phyloP scores from a whole-genome alignment of 169 alveolate species.

The Plasmodium reichenowi region DNA sequence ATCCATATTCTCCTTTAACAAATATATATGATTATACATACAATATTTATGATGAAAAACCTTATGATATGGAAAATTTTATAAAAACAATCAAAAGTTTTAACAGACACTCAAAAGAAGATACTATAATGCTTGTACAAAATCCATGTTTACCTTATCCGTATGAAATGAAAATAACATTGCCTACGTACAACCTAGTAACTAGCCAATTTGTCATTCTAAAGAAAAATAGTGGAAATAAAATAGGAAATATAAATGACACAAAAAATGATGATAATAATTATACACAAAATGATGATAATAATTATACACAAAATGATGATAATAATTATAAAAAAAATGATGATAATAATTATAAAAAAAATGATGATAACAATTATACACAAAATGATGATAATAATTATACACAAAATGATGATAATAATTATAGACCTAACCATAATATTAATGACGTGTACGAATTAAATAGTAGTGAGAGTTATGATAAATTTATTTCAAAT shows the following conservation, averaged over 20 bases:
- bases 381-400: not conserved
- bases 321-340: not conserved
- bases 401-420: too few relatives aligned
- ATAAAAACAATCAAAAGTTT: not conserved
- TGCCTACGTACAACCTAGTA: not conserved
- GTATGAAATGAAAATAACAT: not conserved
- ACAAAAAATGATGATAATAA: too few relatives aligned
- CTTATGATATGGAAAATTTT: conserved; percentile 1
- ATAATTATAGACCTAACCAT: not conserved
- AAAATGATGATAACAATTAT: not conserved
- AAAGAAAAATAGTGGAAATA: not conserved
- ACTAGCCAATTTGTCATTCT: conserved; percentile 5
- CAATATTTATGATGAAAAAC: not conserved
- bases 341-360: not conserved
- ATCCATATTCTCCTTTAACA: not conserved
- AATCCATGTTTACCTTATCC: conserved; percentile 3
- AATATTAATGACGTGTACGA: not conserved
- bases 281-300: not conserved
- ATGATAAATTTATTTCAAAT: not conserved
- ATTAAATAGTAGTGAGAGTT: not conserved
- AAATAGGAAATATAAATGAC: too few relatives aligned
- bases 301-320: not conserved
- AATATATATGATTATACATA: not conserved
- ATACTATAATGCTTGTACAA: not conserved
- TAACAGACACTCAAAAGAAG: conserved; percentile 1